These are phyloP conservation scores for Rhipidocladum racemiflorum DNA, from an alignment of 176 grass and related monocot genomes.

Conservation along the genomic window DNA sequence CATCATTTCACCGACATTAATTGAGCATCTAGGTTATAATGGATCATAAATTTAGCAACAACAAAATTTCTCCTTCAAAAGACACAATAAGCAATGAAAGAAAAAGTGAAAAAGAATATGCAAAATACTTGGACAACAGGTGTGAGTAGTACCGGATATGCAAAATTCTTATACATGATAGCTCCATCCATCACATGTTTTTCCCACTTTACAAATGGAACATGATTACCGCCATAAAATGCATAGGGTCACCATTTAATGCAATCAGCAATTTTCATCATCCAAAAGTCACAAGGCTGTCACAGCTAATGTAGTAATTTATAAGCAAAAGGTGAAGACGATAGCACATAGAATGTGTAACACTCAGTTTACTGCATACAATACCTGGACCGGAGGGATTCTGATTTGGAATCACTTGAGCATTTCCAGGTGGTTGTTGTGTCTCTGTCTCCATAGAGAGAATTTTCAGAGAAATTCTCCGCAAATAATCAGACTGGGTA, in stretches of 20 bases:
- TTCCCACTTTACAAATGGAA: not conserved
- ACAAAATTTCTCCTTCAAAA: constrained; percentile 1
- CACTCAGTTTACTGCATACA: not conserved
- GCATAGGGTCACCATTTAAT: not conserved
- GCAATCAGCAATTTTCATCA: too few relatives aligned
- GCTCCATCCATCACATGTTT: not conserved
- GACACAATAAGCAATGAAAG: not conserved
- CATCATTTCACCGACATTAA: constrained; percentile 3
- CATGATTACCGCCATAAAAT: not conserved
- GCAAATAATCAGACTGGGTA: constrained; percentile 80
- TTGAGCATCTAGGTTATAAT: not conserved
- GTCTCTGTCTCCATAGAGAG: constrained; percentile 82
- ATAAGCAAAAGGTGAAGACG: not conserved
- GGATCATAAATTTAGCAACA: not conserved
- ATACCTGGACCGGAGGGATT: constrained; percentile 62
- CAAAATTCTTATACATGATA: not conserved
- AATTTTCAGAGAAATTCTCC: constrained; percentile 86
- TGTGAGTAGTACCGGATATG: not conserved
- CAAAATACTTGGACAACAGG: not conserved
- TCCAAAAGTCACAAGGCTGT: not conserved
- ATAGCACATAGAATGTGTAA: not conserved
- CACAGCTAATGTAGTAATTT: not conserved
- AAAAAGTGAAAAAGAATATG: not conserved
- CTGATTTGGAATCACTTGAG: constrained; percentile 52
- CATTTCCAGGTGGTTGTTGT: constrained; percentile 47